These are phyloP conservation scores for Arxiozyma slooffiae DNA, from an alignment of 1,139 yeast genomes.

Conservation along the genomic window DNA sequence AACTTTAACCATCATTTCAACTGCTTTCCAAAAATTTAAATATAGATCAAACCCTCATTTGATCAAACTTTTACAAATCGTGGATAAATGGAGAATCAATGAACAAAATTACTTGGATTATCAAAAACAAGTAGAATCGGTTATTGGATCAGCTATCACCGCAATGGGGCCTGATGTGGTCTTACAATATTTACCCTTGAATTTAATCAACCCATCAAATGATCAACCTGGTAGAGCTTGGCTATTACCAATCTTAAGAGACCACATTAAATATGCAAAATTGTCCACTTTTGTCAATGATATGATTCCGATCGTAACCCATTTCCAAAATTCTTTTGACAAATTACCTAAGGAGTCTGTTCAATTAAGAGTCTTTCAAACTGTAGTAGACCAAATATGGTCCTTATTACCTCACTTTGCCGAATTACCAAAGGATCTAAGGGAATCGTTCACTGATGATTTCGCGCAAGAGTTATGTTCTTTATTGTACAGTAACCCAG, in stretches of 20 bases:
- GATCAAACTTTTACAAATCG: conserved; percentile 52
- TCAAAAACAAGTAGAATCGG: conserved; percentile 69
- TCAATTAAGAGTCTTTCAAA: conserved; percentile 65
- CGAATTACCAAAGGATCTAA: conserved; percentile 72
- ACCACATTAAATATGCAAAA: conserved; percentile 64
- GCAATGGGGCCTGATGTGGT: conserved; percentile 83
- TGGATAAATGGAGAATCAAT: conserved; percentile 79
- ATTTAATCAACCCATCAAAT: conserved; percentile 45
- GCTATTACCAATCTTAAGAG: conserved; percentile 88
- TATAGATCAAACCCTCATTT: conserved; percentile 65
- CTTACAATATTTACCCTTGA: conserved; percentile 64
- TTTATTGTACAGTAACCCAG: conserved; percentile 62
- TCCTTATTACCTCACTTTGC: conserved; percentile 82
- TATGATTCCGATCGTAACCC: conserved; percentile 58
- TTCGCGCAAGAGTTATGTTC: conserved; percentile 76
- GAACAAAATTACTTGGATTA: conserved; percentile 63
- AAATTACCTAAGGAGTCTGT: conserved; percentile 42
- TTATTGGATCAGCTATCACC: conserved; percentile 67
- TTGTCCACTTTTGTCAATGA: conserved; percentile 52
- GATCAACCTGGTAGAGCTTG: conserved; percentile 76
- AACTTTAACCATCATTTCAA: conserved; percentile 59
- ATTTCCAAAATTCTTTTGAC: conserved; percentile 39
- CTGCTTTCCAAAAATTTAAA: conserved; percentile 55
- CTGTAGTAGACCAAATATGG: conserved; percentile 88
- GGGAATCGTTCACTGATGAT: conserved; percentile 51